phyloP scores from a whole-genome alignment of 768 basidiomycete genomes.

The Collybia sp. region DNA sequence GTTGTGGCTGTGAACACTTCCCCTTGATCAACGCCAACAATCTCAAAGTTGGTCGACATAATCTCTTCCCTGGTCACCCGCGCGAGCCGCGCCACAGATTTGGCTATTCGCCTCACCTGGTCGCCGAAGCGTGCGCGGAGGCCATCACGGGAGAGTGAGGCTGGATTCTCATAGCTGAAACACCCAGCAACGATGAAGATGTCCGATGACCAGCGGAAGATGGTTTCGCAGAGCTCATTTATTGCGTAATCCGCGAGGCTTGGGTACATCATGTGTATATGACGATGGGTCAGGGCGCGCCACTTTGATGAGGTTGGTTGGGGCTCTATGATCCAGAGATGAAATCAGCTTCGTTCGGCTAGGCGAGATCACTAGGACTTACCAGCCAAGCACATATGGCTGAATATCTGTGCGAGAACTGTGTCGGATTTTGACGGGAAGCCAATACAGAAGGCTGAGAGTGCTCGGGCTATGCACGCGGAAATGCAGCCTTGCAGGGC shows the following conservation, averaged over 20 bases:
- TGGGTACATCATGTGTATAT: conserved; percentile 66
- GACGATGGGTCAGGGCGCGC: conserved; percentile 67
- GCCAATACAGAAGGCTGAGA: conserved; percentile 71
- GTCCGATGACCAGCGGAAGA: conserved; percentile 67
- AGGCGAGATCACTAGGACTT: conserved; percentile 11
- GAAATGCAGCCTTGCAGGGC: conserved; percentile 70
- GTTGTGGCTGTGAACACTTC: conserved; percentile 34
- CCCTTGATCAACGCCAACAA: conserved; percentile 55
- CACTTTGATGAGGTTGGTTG: conserved; percentile 77
- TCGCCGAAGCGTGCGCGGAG: conserved; percentile 45
- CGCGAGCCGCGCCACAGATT: conserved; percentile 58
- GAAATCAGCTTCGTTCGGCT: conserved; percentile 1
- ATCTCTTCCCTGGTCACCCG: conserved; percentile 68
- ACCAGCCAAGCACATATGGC: conserved; percentile 53
- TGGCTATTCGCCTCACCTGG: conserved; percentile 64
- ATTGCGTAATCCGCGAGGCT: conserved; percentile 59
- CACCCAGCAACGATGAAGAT: conserved; percentile 64
- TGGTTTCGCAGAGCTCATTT: conserved; percentile 71
- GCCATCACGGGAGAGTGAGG: conserved; percentile 25
- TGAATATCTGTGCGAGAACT: conserved; percentile 57
- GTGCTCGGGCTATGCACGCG: conserved; percentile 60
- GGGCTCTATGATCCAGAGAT: conserved; percentile 41
- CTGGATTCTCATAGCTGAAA: conserved; percentile 30
- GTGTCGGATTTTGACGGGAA: conserved; percentile 68
- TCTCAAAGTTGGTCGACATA: conserved; percentile 73